A percentile compares a stretch with the other conserved stretches of the same genome.
Conservation (phyloP, 116 monocot species). For the Posidonia oceanica region DNA sequence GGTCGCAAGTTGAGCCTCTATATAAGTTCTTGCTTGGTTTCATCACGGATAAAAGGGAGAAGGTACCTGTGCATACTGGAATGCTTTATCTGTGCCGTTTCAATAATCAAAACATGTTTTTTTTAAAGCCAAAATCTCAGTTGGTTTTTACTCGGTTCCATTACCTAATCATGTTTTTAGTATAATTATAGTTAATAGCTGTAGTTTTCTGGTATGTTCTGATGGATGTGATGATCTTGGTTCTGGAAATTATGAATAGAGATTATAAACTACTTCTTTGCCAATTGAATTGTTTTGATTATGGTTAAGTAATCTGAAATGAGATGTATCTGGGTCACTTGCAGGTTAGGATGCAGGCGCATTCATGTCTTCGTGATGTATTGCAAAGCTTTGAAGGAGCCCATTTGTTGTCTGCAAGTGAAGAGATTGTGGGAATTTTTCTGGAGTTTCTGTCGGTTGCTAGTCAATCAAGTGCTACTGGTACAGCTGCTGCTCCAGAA, state of each 20-base stretch:
- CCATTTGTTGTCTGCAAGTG: slow-evolving; percentile 42
- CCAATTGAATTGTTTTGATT: too few relatives aligned
- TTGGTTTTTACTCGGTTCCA: background rate
- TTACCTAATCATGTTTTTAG: too few relatives aligned
- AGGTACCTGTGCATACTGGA: slow-evolving; percentile 1
- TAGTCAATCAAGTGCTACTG: slow-evolving; percentile 46
- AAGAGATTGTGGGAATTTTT: slow-evolving; percentile 47
- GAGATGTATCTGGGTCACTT: background rate
- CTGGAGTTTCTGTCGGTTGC: slow-evolving; percentile 75
- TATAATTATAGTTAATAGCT: background rate
- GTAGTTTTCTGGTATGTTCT: background rate
- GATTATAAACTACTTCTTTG: too few relatives aligned
- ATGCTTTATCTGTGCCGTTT: background rate
- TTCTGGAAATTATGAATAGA: background rate
- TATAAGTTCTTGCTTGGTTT: slow-evolving; percentile 49
- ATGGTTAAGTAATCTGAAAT: too few relatives aligned
- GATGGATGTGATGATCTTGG: background rate
- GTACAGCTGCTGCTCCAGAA: slow-evolving; percentile 21
- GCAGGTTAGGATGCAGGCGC: slow-evolving; percentile 73
- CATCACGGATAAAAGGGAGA: slow-evolving; percentile 29
- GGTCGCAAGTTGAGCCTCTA: slow-evolving; percentile 17
- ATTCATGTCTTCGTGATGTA: slow-evolving; percentile 42
- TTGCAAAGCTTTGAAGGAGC: slow-evolving; percentile 57
- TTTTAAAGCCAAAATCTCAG: background rate
- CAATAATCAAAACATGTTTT: background rate